Base-by-base conservation (phyloP, 495 filamentous ascomycete genomes). In the Trypethelium eluteriae region DNA sequence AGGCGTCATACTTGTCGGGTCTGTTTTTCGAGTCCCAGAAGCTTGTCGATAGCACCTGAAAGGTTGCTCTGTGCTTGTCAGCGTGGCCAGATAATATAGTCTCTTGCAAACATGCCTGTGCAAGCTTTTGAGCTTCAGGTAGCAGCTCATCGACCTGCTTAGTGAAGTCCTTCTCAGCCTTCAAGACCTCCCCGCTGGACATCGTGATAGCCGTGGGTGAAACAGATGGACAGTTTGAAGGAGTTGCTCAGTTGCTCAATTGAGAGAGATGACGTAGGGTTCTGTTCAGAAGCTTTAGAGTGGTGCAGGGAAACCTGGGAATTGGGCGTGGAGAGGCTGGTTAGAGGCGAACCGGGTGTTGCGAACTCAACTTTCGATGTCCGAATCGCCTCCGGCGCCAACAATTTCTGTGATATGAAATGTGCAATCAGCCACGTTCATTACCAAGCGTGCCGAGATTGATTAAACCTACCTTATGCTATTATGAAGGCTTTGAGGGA, bases 71-170 rank as follows among this genome's bases (percentile, higher is more conserved):
- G 68, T 7, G 1, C 56, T 25, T 25, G 25, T 25, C 25, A 25
- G 25, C 25, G 25, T 25, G 1, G 25, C 1, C 25, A 25, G 25
- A 25, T 1, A 25, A 25, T 1, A 25, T 25, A 1, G 25, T 25
- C 25, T 25, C 25, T 1, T 25, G 25, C 1, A 25, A 25, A 49
- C 39, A n/a, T 80, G 95, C 93, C 84, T 95, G 88, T 63, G 91
- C 91, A 73, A 94, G 86, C 77, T 88, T 80, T 79, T 97, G 84
- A 49, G 91, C 90, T 76, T 96, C 91, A 64, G 91, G 89, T 75
- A 98, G 84, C 79, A 90, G 84, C 79, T 88, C 87, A 82, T 98
- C 92, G 72, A 88, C 90, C 77, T 96, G 91, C 80, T 93, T 94
- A 74, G 88, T 88, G 85, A 88, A 88, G 79, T 89, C 86, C 81